Evolutionary conservation across 2,329 filamentous ascomycete genomes (phyloP), one percentile per base, ranked within the genome.

Genomic region (Paramyrothecium roridum): DNA sequence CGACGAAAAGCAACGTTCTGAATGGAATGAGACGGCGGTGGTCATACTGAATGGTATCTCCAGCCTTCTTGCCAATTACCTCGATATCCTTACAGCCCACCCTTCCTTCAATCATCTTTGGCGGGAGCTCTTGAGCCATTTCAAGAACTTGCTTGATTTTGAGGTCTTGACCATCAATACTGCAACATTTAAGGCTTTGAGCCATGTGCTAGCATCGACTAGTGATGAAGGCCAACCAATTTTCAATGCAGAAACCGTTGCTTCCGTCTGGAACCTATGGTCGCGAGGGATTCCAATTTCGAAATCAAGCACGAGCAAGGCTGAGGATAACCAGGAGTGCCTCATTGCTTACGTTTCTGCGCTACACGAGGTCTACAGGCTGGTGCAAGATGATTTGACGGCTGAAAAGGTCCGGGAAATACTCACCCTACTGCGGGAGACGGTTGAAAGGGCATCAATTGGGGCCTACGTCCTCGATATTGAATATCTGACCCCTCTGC

Each of bases 271-370:
- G 89, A 74, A 79, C 30, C 70, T 92, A 4, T 93, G 89, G 89
- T 83, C 83, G 17, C 77, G 82, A 43, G 82, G 83, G 2, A 78
- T 89, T n/a, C 86, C 87, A 0, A 72, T 79, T 3, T 71, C 76
- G 1, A 73, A 73, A 33, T 62, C 60, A 13, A 56, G 52, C 12
- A 61, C 59, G 12, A 56, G 56, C 26, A 79, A 78, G 51, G 71
- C 76, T 1, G 73, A 74, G 2, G 82, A 89, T 58, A 96, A 95
- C 61, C 91, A 96, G 67, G 87, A 87, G 55, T 92, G 90, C 12
- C 82, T 93, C n/a, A 76, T 90, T 30, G 89, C 92, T n/a, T 97
- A 96, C 73, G 83, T 95, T 1, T 81, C 86, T 21, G 82, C 89
- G 1, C 82, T 95, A 45, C 79, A 85, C 54, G 87, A 95, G 62